Conservation (phyloP, 1,284 basidiomycete species). For the Puccinia horiana region DNA sequence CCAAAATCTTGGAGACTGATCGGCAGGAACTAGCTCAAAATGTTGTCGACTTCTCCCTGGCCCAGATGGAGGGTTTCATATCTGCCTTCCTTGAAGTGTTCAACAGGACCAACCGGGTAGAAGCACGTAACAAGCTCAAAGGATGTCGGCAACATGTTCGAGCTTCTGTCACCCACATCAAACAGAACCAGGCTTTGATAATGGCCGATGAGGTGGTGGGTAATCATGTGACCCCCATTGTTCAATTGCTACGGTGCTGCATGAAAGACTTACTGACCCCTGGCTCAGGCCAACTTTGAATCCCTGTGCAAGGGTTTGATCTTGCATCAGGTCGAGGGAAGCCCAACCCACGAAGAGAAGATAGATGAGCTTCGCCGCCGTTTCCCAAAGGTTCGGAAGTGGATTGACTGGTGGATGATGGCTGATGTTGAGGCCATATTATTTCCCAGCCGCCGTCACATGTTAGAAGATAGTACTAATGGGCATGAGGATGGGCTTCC, state of each 20-base stretch:
- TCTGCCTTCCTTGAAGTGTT: background rate
- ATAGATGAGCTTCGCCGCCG: background rate
- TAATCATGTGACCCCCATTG: too few relatives aligned
- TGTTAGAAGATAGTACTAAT: too few relatives aligned
- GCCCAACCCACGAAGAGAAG: constrained; percentile 15
- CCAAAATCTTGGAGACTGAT: background rate
- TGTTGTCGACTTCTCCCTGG: constrained; percentile 4
- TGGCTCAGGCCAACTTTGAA: background rate
- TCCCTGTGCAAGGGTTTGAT: background rate
- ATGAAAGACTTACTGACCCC: too few relatives aligned
- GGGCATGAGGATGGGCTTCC: too few relatives aligned
- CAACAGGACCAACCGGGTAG: background rate
- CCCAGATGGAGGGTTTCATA: too few relatives aligned
- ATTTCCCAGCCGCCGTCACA: too few relatives aligned
- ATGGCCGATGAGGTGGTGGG: constrained; percentile 13
- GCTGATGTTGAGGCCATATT: too few relatives aligned
- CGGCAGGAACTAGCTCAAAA: background rate
- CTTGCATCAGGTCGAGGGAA: background rate
- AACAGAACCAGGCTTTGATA: background rate
- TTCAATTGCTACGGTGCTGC: too few relatives aligned
- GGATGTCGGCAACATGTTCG: constrained; percentile 4
- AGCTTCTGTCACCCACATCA: background rate
- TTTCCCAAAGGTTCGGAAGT: background rate
- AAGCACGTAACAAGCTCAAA: background rate
- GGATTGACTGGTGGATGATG: constrained; percentile 8